These are phyloP conservation scores for Chytriomyces confervae DNA, from an alignment of 192 early-diverging fungal genomes.

Conservation along the genomic window DNA sequence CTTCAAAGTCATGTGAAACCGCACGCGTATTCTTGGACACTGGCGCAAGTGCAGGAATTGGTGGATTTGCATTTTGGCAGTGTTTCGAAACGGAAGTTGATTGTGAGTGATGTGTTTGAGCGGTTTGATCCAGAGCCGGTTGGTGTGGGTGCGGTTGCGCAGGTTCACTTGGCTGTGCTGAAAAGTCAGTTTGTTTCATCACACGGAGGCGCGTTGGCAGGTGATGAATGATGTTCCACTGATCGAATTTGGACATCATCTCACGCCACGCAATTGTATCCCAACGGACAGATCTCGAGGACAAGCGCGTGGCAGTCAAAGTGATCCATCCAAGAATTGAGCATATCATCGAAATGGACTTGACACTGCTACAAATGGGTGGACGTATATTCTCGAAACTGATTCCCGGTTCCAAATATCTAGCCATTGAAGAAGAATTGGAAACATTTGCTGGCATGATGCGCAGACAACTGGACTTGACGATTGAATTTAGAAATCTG, in stretches of 20 bases:
- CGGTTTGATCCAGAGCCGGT: conserved; percentile 74
- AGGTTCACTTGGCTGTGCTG: conserved; percentile 64
- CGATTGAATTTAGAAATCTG: conserved; percentile 80
- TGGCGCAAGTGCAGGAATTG: conserved; percentile 58
- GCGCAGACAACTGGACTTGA: conserved; percentile 83
- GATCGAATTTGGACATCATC: too few species aligned
- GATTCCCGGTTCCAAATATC: conserved; percentile 81
- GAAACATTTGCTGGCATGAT: conserved; percentile 89
- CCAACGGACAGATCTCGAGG: background rate
- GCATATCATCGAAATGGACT: conserved; percentile 72
- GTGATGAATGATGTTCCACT: too few species aligned
- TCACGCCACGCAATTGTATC: background rate
- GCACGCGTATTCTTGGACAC: conserved; percentile 75
- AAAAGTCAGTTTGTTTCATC: background rate
- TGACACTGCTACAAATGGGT: conserved; percentile 77
- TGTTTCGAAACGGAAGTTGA: conserved; percentile 61
- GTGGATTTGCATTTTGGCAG: conserved; percentile 13
- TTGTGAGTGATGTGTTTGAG: conserved; percentile 77
- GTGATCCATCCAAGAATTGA: conserved; percentile 84
- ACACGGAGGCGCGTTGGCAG: background rate
- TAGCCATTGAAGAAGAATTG: conserved; percentile 88
- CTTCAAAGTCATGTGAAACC: conserved; percentile 81
- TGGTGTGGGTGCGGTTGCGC: conserved; percentile 93
- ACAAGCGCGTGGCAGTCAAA: conserved; percentile 72
- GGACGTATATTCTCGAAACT: conserved; percentile 62